These are phyloP conservation scores for Eragrostis nindensis DNA, from an alignment of 176 grass and related monocot species.

Conservation along the genomic window DNA sequence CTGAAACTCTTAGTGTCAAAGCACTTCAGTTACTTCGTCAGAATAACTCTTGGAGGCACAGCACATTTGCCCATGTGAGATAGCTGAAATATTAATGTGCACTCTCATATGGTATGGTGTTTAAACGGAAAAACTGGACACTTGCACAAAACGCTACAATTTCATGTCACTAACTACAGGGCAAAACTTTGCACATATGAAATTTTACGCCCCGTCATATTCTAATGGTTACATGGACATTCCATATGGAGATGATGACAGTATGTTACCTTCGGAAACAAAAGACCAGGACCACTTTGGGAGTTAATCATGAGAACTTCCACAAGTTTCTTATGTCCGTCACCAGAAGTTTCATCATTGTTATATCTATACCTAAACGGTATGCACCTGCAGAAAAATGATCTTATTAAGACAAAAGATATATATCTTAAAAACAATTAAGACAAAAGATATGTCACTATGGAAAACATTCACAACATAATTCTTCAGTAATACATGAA, in stretches of 20 bases:
- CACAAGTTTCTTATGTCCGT: constrained; percentile 59
- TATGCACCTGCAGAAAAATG: constrained; percentile 77
- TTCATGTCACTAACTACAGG: background rate
- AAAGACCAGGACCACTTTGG: constrained; percentile 83
- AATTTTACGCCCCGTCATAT: background rate
- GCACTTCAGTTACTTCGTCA: too few species aligned
- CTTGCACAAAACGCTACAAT: background rate
- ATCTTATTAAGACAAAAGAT: constrained; percentile 31
- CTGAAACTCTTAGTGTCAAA: constrained; percentile 4
- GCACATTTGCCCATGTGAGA: background rate
- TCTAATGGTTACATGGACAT: constrained; percentile 18
- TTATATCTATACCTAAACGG: constrained; percentile 81
- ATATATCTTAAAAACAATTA: too few species aligned
- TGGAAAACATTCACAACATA: constrained; percentile 10
- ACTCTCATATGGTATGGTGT: background rate
- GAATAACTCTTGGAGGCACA: constrained; percentile 1
- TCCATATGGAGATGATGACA: constrained; percentile 10
- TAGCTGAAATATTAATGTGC: background rate
- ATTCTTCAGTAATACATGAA: background rate
- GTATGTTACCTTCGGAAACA: constrained; percentile 90
- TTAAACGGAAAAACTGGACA: background rate
- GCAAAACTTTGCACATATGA: background rate
- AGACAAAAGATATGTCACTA: constrained; percentile 13
- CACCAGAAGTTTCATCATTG: constrained; percentile 42
- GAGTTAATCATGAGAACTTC: constrained; percentile 99